A percentile compares a stretch with the other conserved stretches of the same genome.
These are phyloP conservation scores for Corchorus capsularis DNA, from an alignment of 345 rosid genomes.

Conservation along the genomic window DNA sequence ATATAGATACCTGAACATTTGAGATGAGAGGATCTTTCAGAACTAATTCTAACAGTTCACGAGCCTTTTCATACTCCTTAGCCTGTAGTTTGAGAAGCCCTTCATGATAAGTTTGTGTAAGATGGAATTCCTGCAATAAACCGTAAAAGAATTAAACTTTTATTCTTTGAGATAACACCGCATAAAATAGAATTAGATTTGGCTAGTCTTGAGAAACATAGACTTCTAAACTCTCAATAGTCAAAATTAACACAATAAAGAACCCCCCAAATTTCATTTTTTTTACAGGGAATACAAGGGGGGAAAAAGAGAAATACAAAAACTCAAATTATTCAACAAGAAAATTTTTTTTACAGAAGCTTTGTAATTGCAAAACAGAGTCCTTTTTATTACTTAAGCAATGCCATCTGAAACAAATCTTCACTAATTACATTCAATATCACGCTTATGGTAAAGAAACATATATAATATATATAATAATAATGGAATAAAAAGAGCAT, in stretches of 20 bases:
- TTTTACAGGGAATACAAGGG: background rate
- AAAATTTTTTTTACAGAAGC: background rate
- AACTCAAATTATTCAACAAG: background rate
- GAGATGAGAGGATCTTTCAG: slow-evolving; percentile 82
- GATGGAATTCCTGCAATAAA: slow-evolving; percentile 78
- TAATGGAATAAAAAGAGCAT: slow-evolving; percentile 2
- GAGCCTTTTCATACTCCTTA: slow-evolving; percentile 82
- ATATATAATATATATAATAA: too few species aligned
- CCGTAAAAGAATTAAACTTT: background rate
- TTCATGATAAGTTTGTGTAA: slow-evolving; percentile 85
- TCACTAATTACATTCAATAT: background rate
- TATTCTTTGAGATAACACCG: background rate
- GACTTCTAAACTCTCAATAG: background rate
- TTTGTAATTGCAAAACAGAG: background rate
- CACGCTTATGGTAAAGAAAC: background rate
- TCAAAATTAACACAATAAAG: background rate
- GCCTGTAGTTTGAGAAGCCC: slow-evolving; percentile 90
- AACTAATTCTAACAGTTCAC: slow-evolving; percentile 72
- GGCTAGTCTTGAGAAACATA: background rate
- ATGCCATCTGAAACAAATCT: background rate
- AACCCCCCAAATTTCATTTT: background rate
- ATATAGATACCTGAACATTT: slow-evolving; percentile 54
- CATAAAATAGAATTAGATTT: background rate
- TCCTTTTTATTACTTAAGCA: background rate
- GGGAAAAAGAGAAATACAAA: background rate